These are phyloP conservation scores for Skeletonema tropicum DNA, from an alignment of 108 stramenopile species.

Conservation along the genomic window DNA sequence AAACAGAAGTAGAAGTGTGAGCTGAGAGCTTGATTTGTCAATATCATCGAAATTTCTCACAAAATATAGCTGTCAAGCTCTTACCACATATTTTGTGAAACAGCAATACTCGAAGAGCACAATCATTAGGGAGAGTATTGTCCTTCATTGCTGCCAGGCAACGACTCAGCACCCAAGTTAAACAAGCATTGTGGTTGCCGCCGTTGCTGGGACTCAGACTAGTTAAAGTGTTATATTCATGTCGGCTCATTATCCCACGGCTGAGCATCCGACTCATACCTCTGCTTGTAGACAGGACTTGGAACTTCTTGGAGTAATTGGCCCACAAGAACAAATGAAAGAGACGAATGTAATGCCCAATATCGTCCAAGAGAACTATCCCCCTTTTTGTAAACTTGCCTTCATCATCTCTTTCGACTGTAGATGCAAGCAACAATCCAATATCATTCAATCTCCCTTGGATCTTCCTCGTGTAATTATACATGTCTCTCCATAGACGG, in stretches of 20 bases:
- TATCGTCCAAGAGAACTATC: slow-evolving; percentile 24
- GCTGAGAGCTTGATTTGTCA: neutral
- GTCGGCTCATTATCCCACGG: slow-evolving; percentile 25
- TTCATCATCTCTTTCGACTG: slow-evolving; percentile 16
- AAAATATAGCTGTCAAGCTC: too few species aligned
- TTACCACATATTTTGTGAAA: too few species aligned
- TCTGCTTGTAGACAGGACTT: too few species aligned
- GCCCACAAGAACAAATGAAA: slow-evolving; percentile 51
- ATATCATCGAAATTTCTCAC: too few species aligned
- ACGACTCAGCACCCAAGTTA: slow-evolving; percentile 37
- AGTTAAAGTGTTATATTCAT: slow-evolving; percentile 32
- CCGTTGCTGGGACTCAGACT: slow-evolving; percentile 7
- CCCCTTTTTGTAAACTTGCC: slow-evolving; percentile 33
- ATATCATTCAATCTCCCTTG: slow-evolving; percentile 54
- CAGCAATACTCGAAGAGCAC: slow-evolving; percentile 31
- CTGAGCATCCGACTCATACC: slow-evolving; percentile 37
- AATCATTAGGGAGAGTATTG: slow-evolving; percentile 24
- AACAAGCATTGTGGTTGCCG: too few species aligned
- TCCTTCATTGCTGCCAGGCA: slow-evolving; percentile 31
- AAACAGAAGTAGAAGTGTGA: neutral
- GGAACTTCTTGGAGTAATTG: slow-evolving; percentile 19
- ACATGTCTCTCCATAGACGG: slow-evolving; percentile 45
- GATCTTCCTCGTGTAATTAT: slow-evolving; percentile 28
- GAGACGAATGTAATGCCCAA: slow-evolving; percentile 19
- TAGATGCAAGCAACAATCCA: slow-evolving; percentile 35